Evolutionary conservation across 2,329 filamentous ascomycete genomes (phyloP), one percentile per base, ranked within the genome.

Genomic region (Coniochaeta prunicola): DNA sequence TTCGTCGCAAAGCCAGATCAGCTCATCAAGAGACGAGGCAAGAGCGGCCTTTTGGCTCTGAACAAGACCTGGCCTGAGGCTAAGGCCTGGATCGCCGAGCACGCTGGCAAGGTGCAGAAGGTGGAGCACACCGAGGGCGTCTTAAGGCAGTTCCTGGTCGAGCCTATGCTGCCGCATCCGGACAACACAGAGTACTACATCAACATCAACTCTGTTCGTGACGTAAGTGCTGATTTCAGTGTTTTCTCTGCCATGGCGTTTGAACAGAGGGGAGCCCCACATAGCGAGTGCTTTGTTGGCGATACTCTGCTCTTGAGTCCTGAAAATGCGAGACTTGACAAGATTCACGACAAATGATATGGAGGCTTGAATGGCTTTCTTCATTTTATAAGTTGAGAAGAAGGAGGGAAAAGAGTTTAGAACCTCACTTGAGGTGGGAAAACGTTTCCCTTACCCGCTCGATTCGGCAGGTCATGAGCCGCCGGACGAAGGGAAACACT

Each of bases 1-100:
- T 97, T 99, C 74, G 94, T 99, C 72, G 94, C 94, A 66, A 97
- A 99, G 87, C 94, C 94, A 73, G 94, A 99, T 83, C 93, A 97
- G 83, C 85, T 99, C 77, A 99, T 99, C 86, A 99, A 99, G 90
- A 86, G 94, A 78, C 88, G 94, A 84, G 94, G 94, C 76, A 99
- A 99, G 91, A 97, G 92, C 75, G 94, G 94, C 73, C 88, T 99
- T 60, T 81, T 99, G 67, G 90, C 90, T 65, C 82, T 99, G 74
- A 99, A 99, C 86, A 97, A 97, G 87, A 86, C 89, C 67, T 99
- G 94, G 94, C 71, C 90, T 58, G 93, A 99, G 76, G 91, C 93
- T 62, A 90, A 89, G 76, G 91, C 88, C 65, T 99, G 94, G 94
- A 86, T 99, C 76, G 90, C 90, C 72, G 89, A 89, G 77, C 88